phyloP scores from a whole-genome alignment of 768 basidiomycete genomes.

The Lentinula detonsa region DNA sequence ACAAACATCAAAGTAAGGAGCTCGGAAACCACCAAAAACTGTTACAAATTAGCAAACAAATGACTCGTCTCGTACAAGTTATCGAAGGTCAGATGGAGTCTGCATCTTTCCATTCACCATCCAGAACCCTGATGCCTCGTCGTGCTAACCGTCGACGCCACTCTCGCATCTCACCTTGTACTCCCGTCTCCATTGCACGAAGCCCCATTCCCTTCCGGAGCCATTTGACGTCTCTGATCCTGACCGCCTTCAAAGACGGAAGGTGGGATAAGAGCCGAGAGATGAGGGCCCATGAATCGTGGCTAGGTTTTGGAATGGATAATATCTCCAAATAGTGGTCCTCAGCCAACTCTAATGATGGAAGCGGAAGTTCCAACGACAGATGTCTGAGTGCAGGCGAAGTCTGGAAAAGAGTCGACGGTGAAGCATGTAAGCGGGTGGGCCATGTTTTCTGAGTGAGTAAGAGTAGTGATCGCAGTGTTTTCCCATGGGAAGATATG shows the following conservation, averaged over 20 bases:
- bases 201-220: constrained; percentile 58
- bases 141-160: constrained; percentile 62
- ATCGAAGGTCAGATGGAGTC: constrained; percentile 7
- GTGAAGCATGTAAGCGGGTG: constrained; percentile 49
- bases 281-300: constrained; percentile 50
- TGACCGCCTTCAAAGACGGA: constrained; percentile 50
- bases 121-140: constrained; percentile 56
- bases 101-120: constrained; percentile 63
- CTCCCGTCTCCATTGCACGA: constrained; percentile 64
- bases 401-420: constrained; percentile 36
- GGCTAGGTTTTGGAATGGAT: constrained; percentile 69
- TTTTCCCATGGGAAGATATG: constrained; percentile 51
- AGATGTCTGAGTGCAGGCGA: constrained; percentile 61
- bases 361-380: constrained; percentile 67
- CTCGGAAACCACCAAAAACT: not conserved
- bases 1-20: not conserved
- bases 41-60: not conserved
- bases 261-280: constrained; percentile 50
- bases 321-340: constrained; percentile 52
- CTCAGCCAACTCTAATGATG: constrained; percentile 32
- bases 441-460: constrained; percentile 71
- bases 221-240: constrained; percentile 69
- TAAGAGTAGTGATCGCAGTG: constrained; percentile 56
- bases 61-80: not conserved
- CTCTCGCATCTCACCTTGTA: constrained; percentile 75